Evolutionary conservation across 345 rosid genomes (phyloP).

Genomic region (Brassica nigra): DNA sequence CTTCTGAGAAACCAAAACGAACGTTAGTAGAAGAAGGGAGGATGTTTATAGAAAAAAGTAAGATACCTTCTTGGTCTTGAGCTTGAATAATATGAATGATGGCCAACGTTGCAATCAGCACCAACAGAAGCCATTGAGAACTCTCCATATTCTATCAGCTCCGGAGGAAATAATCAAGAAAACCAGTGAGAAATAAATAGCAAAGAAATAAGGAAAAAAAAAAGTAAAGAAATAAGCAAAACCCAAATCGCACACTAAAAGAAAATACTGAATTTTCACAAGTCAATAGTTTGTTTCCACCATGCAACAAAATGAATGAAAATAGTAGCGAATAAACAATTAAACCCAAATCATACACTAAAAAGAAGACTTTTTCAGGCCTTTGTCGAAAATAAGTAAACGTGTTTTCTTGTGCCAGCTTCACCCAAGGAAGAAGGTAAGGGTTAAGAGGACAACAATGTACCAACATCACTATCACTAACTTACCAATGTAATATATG

Average conservation of each 20-base stretch:
- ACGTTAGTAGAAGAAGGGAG: neutral
- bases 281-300: neutral
- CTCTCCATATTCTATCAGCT: conserved; percentile 5
- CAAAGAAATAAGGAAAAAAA: neutral
- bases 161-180: neutral
- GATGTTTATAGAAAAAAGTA: neutral
- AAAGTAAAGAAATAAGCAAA: neutral
- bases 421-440: neutral
- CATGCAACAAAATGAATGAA: neutral
- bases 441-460: neutral
- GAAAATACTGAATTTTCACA: neutral
- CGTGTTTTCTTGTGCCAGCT: neutral
- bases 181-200: neutral
- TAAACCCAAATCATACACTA: neutral
- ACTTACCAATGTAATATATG: neutral
- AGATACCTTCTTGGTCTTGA: conserved; percentile 36
- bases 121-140: neutral
- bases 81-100: conserved; percentile 22
- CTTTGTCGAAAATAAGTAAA: neutral
- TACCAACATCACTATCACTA: neutral
- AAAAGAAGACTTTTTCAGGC: neutral
- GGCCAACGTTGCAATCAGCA: neutral
- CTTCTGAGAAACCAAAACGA: neutral
- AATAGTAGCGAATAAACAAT: neutral
- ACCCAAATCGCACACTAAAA: neutral